Evolutionary conservation across 2,329 filamentous ascomycete genomes (phyloP), one percentile per base, ranked within the genome.

Genomic region (Ceratocystis lukuohia): DNA sequence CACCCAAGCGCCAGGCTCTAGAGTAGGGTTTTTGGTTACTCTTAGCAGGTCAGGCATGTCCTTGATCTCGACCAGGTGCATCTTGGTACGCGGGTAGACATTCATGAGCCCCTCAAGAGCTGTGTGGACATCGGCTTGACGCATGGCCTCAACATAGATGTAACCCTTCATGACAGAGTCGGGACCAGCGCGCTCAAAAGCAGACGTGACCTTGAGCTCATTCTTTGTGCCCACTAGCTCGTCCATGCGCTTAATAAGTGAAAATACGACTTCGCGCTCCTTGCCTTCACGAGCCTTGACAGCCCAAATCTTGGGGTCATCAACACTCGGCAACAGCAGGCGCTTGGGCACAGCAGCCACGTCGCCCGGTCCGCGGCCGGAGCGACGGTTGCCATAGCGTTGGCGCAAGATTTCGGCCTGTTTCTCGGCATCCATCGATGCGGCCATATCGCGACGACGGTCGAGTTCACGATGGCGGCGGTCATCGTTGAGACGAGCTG

Each of bases 1-100:
- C 64, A 97, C 93, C 83, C 94, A 99, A 46, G 91, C 91, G 69
- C 93, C 93, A 8, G 88, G 88, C 71, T 94, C 86, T 44, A 99
- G 80, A 30, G 86, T 86, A 61, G 91, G 89, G 2, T 88, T 93
- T 78, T 96, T 96, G 68, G 85, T 87, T 33, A 96, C 90, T 64
- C 91, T 86, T 20, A 99, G 81, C n/a, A 99, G 82, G 76, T 97
- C 94, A 1, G 94, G 93, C 87, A 96, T 96, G 76, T 99, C 94
- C 75, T 96, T 96, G 72, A 97, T 91, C 62, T 94, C 90, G 53
- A 99, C 91, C 64, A 97, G 80, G 57, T 92, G 84, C 77, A 94
- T 87, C 76, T 91, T 94, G 33, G 85, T 88, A 66, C 91, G 86
- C 65, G 93, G 89, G 74, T 96, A 99, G 46, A 96, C 88, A 73